Evolutionary conservation across 2,329 filamentous ascomycete species (phyloP), one percentile per base, ranked within the genome.

Genomic region (Ascochyta koolunga): DNA sequence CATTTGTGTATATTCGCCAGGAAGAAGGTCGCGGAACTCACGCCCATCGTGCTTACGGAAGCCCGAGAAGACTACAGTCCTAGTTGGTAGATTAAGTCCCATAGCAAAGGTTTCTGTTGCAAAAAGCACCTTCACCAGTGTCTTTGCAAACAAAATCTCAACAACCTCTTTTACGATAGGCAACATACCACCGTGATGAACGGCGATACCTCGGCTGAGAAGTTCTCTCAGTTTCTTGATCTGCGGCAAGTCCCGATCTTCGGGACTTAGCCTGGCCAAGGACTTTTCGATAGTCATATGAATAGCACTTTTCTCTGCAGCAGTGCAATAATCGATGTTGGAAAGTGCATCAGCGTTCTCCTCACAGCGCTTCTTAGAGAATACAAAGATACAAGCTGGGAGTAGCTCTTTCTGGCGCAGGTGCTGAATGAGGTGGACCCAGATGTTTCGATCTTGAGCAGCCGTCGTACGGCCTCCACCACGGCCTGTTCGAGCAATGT

Each of bases 1-100:
- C 95, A 99, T 99, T 68, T 99, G 95, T 1, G 95, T 99, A 72
- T 99, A 99, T 73, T 99, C 95, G 15, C 95, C 95, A 0, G 95
- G 93, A 0, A 96, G 81, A 0, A 99, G 81, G 70, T 97, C 95
- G 61, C 95, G 84, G 79, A 98, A 98, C 4, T 86, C 86, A 64
- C 95, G 90, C 5, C 95, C 95, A 69, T 99, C 95, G 62, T 97
- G 93, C 73, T 99, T 99, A 45, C 95, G 87, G 75, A 95, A 96
- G 9, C 95, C 95, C 10, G 95, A 98, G 75, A 99, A 99, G 2
- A 98, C 93, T 0, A 99, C 95, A 0, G 95, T 99, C 61, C 95
- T 85, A 1, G 95, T 99, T 0, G 95, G 95, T 51, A 99, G 78
- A 70, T 99, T 99, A 27, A 99, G 82, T 24, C 95, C 95, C 93